Conservation (phyloP, 73 alveolate genomes). For the Urostyla sp. region DNA sequence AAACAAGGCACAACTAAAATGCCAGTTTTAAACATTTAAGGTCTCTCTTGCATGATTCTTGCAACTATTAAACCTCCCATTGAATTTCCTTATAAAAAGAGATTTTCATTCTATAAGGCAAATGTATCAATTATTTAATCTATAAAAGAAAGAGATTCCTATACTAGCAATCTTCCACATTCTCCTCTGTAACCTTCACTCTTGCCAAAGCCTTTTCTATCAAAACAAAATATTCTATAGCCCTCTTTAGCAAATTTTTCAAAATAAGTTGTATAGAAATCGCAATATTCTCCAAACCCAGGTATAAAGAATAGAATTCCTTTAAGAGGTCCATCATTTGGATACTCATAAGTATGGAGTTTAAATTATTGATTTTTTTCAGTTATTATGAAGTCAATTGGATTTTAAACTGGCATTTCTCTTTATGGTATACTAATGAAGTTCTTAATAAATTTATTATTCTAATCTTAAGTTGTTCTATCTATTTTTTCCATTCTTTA, state of each 20-base stretch:
- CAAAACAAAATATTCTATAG: background rate
- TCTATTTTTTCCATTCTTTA: too few relatives aligned
- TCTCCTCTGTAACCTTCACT: conserved; percentile 28
- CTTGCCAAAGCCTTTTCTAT: conserved; percentile 29
- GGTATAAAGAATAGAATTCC: background rate
- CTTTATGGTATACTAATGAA: too few relatives aligned
- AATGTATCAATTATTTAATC: background rate
- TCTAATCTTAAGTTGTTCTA: too few relatives aligned
- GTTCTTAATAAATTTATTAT: too few relatives aligned
- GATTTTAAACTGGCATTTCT: conserved; percentile 1
- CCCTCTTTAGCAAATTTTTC: conserved; percentile 3
- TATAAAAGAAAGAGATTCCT: background rate
- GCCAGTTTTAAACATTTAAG: background rate
- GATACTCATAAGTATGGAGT: conserved; percentile 12
- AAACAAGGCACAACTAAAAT: conserved; percentile 1
- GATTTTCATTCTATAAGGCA: background rate
- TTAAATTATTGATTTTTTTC: background rate
- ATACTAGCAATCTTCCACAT: background rate
- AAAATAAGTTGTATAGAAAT: background rate
- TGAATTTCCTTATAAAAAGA: background rate
- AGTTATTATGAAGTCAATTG: background rate
- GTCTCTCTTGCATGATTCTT: background rate
- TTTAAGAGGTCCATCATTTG: background rate
- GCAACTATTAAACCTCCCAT: background rate
- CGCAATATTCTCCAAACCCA: conserved; percentile 9